Conservation (phyloP, 1,139 yeast genomes). For the Zygoascus meyerae region DNA sequence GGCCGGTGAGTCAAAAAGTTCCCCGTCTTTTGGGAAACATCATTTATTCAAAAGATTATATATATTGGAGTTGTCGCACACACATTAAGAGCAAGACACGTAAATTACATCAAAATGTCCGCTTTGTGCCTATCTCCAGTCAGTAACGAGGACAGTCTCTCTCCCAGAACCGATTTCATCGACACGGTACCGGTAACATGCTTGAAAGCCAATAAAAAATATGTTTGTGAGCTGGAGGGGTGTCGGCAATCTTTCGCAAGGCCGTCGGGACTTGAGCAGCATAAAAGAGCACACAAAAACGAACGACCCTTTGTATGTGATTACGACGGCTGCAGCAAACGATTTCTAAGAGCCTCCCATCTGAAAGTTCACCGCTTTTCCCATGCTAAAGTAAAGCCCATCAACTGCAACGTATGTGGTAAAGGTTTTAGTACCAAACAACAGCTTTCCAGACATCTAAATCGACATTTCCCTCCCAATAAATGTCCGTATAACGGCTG, state of each 20-base stretch:
- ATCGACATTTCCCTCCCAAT: constrained; percentile 45
- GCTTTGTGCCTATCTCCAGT: too few relatives aligned
- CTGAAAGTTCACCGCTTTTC: constrained; percentile 66
- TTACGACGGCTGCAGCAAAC: constrained; percentile 48
- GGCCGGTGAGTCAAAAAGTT: too few relatives aligned
- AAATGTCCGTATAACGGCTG: constrained; percentile 6
- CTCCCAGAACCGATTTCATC: too few relatives aligned
- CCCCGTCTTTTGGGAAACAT: too few relatives aligned
- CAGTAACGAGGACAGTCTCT: too few relatives aligned
- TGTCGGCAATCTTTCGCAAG: constrained; percentile 74
- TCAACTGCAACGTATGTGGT: constrained; percentile 66
- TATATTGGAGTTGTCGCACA: too few relatives aligned
- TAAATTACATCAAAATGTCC: too few relatives aligned
- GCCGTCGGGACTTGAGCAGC: constrained; percentile 81
- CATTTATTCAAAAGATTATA: too few relatives aligned
- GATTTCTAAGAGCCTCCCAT: constrained; percentile 77
- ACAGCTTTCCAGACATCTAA: constrained; percentile 74
- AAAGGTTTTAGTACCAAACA: constrained; percentile 80
- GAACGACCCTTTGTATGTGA: constrained; percentile 70
- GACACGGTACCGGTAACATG: too few relatives aligned
- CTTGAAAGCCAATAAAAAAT: constrained; percentile 26
- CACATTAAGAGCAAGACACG: too few relatives aligned
- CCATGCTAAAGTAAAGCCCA: constrained; percentile 57
- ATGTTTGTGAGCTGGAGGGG: constrained; percentile 53
- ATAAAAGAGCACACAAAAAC: constrained; percentile 67